Evolutionary conservation across 2,329 filamentous ascomycete genomes (phyloP), one percentile per base, ranked within the genome.

Genomic region (Claviceps sp.): DNA sequence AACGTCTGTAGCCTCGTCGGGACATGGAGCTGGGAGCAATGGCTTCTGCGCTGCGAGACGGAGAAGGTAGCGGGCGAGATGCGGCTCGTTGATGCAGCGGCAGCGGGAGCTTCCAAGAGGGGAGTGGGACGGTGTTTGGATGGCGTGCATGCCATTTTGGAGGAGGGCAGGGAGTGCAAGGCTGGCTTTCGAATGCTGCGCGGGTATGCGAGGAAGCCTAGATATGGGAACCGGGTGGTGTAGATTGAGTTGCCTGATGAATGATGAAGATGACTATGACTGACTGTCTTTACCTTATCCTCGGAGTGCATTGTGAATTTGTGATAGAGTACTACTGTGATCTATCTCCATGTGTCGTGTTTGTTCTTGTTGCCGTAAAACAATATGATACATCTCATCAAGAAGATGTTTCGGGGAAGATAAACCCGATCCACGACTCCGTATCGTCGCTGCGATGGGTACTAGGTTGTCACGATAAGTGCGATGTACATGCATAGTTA

Each of bases 21-120:
- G 4, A 84, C 85, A 26, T 93, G 89, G 83, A 83, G 84, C 65
- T 98, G 90, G 91, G 93, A 98, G 76, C 86, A 88, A 65, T 98
- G 93, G 93, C 78, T 97, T 66, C 71, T 96, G 58, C 87, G 89
- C 62, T 78, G 91, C 61, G 87, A 93, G 70, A 79, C 84, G 70
- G 90, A 96, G 73, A 93, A 78, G 67, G 74, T 74, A 4, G 73
- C 88, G 63, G 85, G 87, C 26, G 83, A 88, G 63, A 67, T 76
- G 55, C 67, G 77, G 11, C 71, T 81, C 24, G 69, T 68, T 4
- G 75, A 80, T 59, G 78, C 70, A 4, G 74, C 75, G 34, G 74
- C 72, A 40, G 65, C 76, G 10, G 71, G 75, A 22, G 65, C 70
- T 45, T 72, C 75, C 47, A 73, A 79, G 65, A 66, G 68, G 51